A percentile compares a stretch with the other conserved stretches of the same genome.
These are phyloP conservation scores for Pugionium cornutum DNA, from an alignment of 345 rosid genomes.

Conservation along the genomic window DNA sequence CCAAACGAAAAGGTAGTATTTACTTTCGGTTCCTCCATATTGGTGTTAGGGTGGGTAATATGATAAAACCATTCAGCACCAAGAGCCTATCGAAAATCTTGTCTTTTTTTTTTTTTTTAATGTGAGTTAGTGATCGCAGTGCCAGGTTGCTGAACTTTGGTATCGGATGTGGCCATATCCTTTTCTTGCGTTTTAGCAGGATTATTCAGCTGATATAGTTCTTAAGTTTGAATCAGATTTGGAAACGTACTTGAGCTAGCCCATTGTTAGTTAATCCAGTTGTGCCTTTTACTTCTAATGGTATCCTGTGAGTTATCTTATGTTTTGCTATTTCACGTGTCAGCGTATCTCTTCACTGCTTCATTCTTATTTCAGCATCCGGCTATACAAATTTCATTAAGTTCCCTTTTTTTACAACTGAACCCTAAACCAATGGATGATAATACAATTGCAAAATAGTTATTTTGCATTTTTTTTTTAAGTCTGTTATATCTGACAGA, in stretches of 20 bases:
- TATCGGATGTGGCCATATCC: constrained; percentile 9
- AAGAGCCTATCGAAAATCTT: not conserved
- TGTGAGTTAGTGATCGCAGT: not conserved
- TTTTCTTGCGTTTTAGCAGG: constrained; percentile 2
- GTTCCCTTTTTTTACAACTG: not conserved
- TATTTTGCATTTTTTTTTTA: not conserved
- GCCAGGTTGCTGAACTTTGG: not conserved
- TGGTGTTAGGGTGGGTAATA: not conserved
- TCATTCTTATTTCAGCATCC: constrained; percentile 10
- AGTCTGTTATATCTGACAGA: constrained; percentile 11
- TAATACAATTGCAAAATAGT: not conserved
- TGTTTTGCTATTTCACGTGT: not conserved
- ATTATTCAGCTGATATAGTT: constrained; percentile 6
- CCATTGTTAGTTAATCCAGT: not conserved
- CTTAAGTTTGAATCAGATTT: constrained; percentile 8
- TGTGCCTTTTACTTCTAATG: not conserved
- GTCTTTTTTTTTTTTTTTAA: not conserved
- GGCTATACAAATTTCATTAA: not conserved
- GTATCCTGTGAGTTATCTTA: not conserved
- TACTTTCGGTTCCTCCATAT: not conserved
- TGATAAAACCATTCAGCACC: not conserved
- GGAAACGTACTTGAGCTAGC: not conserved
- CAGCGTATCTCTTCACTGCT: not conserved
- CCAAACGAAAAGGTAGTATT: constrained; percentile 61
- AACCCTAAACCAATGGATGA: not conserved